These are phyloP conservation scores for Tuber magnatum DNA, from an alignment of 495 filamentous ascomycete species.

Conservation along the genomic window DNA sequence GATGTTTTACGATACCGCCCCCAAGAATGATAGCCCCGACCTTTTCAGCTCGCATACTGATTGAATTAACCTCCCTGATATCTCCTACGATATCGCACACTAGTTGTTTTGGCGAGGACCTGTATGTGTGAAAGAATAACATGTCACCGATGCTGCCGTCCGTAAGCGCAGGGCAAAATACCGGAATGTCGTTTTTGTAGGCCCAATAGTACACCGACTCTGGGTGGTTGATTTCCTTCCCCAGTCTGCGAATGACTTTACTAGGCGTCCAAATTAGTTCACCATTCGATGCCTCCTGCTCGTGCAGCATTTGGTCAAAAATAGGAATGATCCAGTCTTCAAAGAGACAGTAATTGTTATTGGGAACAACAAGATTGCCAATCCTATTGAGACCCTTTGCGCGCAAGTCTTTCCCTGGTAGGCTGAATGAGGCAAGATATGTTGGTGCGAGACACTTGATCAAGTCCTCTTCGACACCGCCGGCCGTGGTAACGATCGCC, in stretches of 20 bases:
- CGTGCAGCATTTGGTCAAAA: conserved; percentile 79
- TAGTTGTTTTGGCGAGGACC: conserved; percentile 67
- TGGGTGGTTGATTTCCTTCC: conserved; percentile 86
- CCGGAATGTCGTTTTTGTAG: conserved; percentile 82
- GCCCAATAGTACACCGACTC: conserved; percentile 90
- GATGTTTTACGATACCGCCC: conserved; percentile 89
- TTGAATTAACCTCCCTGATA: conserved; percentile 79
- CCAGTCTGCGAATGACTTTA: conserved; percentile 75
- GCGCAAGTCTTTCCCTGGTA: conserved; percentile 65
- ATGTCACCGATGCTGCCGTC: conserved; percentile 94
- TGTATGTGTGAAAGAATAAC: conserved; percentile 95
- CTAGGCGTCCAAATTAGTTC: conserved; percentile 83
- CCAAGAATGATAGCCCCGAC: conserved; percentile 92
- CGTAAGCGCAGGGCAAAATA: conserved; percentile 93
- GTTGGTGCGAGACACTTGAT: conserved; percentile 96
- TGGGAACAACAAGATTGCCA: conserved; percentile 92
- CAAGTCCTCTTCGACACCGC: conserved; percentile 94
- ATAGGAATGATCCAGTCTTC: conserved; percentile 97
- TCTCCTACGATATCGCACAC: conserved; percentile 83
- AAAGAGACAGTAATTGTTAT: conserved; percentile 91
- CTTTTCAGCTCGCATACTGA: conserved; percentile 72
- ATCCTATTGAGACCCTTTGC: conserved; percentile 85
- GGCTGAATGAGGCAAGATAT: conserved; percentile 78
- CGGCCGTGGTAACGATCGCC: conserved; percentile 87
- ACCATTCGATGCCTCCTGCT: conserved; percentile 68